Evolutionary conservation across 108 stramenopile species (phyloP), one percentile per base, ranked within the genome.

Genomic region (Seminavis robusta): DNA sequence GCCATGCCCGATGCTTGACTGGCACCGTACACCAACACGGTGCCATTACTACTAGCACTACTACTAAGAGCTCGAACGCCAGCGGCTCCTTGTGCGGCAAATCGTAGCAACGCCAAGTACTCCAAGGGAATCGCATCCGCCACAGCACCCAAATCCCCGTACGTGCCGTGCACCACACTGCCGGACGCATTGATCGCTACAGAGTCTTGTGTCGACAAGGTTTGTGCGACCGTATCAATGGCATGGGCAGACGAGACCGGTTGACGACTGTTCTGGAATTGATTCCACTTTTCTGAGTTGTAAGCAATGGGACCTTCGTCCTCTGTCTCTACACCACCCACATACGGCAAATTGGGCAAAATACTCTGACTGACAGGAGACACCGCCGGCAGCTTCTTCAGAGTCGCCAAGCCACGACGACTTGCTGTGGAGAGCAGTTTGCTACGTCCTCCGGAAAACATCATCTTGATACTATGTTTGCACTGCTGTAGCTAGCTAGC

Each of bases 61-160:
- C 45, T 56, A 10, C 61, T 53, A 24, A 76, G 61, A 47, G 65
- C 67, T 4, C 79, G 63, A 4, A 90, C 39, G 1, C 80, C 90
- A 8, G 86, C 90, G 10, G 84, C 86, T 33, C 83, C 90, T 54
- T 92, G 82, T 17, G 90, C 77, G 9, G 90, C 90, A n/a, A 80
- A 82, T 28, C 78, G 71, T 50, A 92, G 69, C 39, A 92, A 64
- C 1, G 90, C 85, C 49, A 92, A 51, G 54, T 92, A 92, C 43
- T 92, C 90, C 37, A 92, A 61, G 7, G 90, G 90, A 39, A 88
- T 76, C 28, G 53, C 30, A 5, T 57, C 52, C 16, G 73, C 71
- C 32, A 48, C 74, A 16, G 59, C 67, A 19, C 56, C 72, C 17
- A 88, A 52, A 24, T 79, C 71, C 23, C 86, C 90, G 59, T 76